A percentile compares a stretch with the other conserved stretches of the same genome.
phyloP scores from a whole-genome alignment of 345 rosid species.

The Populus tremula region DNA sequence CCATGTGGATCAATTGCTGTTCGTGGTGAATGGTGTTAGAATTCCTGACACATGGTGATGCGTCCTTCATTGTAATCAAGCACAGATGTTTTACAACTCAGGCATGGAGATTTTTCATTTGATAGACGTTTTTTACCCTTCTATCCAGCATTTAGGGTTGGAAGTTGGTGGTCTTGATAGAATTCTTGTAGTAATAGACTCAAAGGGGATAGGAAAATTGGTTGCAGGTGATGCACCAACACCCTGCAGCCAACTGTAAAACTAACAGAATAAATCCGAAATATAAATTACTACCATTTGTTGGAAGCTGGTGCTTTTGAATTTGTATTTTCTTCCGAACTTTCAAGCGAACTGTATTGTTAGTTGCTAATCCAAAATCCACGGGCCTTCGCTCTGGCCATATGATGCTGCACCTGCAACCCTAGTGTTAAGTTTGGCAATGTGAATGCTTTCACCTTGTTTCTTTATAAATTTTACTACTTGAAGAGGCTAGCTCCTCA shows the following conservation, averaged over 20 bases:
- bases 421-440: neutral
- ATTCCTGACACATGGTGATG: neutral
- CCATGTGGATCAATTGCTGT: neutral
- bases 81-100: neutral
- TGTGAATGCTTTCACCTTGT: neutral
- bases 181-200: neutral
- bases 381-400: no score
- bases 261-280: neutral
- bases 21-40: neutral
- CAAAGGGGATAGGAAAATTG: neutral
- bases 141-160: neutral
- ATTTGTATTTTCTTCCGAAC: neutral
- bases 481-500: neutral
- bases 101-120: neutral
- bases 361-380: neutral
- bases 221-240: neutral
- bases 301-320: neutral
- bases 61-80: neutral
- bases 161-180: neutral
- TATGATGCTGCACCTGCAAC: no score
- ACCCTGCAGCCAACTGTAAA: slow-evolving; percentile 4
- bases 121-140: neutral
- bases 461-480: neutral
- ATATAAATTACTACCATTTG: neutral
- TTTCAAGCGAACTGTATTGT: neutral